Evolutionary conservation across 805 yeast species (phyloP).

Genomic region (Jamesozyma lodderae): DNA sequence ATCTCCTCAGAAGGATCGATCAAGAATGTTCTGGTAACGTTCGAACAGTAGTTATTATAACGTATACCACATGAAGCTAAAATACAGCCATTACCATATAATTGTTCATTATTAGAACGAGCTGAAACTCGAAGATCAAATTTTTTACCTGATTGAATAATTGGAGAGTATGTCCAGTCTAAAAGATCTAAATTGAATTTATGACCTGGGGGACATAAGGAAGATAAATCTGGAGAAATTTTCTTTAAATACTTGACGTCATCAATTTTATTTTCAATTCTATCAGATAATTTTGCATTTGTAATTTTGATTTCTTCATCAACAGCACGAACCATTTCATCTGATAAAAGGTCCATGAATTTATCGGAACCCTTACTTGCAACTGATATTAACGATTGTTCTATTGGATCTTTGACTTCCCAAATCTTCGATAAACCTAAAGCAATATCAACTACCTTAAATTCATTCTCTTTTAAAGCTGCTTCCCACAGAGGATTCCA

Average conservation of each 20-base stretch:
- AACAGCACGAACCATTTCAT: slow-evolving; percentile 77
- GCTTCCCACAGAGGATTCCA: slow-evolving; percentile 47
- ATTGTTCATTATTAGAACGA: slow-evolving; percentile 53
- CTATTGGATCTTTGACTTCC: slow-evolving; percentile 74
- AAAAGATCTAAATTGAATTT: slow-evolving; percentile 69
- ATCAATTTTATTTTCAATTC: slow-evolving; percentile 74
- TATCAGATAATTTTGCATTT: slow-evolving; percentile 63
- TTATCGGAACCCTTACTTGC: slow-evolving; percentile 74
- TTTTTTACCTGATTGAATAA: slow-evolving; percentile 78
- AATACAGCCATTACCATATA: slow-evolving; percentile 69
- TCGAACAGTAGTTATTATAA: slow-evolving; percentile 83
- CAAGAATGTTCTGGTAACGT: slow-evolving; percentile 76
- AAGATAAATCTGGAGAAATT: slow-evolving; percentile 40
- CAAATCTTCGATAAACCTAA: slow-evolving; percentile 46
- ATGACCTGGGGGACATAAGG: slow-evolving; percentile 34
- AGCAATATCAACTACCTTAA: slow-evolving; percentile 42
- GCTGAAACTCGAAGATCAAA: slow-evolving; percentile 82
- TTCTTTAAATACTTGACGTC: slow-evolving; percentile 57
- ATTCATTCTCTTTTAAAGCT: slow-evolving; percentile 33
- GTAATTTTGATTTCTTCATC: slow-evolving; percentile 78
- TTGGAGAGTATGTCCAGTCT: slow-evolving; percentile 93
- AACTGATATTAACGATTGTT: slow-evolving; percentile 50
- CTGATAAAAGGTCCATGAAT: slow-evolving; percentile 73
- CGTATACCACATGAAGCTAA: slow-evolving; percentile 77
- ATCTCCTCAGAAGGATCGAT: slow-evolving; percentile 80